Conservation (phyloP, 2,329 filamentous ascomycete genomes). For the Pestalotiopsis sp. region DNA sequence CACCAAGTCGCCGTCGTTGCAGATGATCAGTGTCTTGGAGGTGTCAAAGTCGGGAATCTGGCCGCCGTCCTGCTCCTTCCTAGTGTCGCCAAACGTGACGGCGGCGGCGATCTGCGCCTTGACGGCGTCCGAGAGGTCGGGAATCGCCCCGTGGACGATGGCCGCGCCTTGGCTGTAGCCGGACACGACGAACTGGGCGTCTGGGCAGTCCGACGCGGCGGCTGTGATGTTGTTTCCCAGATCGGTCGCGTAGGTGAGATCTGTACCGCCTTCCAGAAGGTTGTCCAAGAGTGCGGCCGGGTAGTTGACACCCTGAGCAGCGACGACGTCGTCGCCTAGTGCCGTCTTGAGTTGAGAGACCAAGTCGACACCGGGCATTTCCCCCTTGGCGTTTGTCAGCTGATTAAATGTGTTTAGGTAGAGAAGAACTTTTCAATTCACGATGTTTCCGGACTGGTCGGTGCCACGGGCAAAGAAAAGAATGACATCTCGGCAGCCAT, state of each 20-base stretch:
- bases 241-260: slow-evolving; percentile 24
- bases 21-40: slow-evolving; percentile 39
- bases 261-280: slow-evolving; percentile 26
- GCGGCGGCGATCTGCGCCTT: slow-evolving; percentile 26
- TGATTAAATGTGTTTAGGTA: not conserved
- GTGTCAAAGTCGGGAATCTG: slow-evolving; percentile 29
- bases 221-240: slow-evolving; percentile 29
- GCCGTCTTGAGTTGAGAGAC: slow-evolving; percentile 23
- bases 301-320: slow-evolving; percentile 24
- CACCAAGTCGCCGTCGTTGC: slow-evolving; percentile 47
- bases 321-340: slow-evolving; percentile 14
- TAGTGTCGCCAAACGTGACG: slow-evolving; percentile 32
- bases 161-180: slow-evolving; percentile 32
- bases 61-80: slow-evolving; percentile 27
- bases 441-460: slow-evolving; percentile 38
- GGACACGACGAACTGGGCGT: slow-evolving; percentile 32
- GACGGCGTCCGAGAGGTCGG: slow-evolving; percentile 32
- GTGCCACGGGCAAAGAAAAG: slow-evolving; percentile 42
- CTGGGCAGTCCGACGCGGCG: slow-evolving; percentile 30
- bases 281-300: slow-evolving; percentile 28
- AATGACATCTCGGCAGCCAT: slow-evolving; percentile 34
- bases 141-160: slow-evolving; percentile 31
- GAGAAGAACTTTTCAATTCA: slow-evolving; percentile 18
- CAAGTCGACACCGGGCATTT: slow-evolving; percentile 25
- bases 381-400: slow-evolving; percentile 17